A percentile compares a stretch with the other conserved stretches of the same genome.
Evolutionary conservation across 2,329 filamentous ascomycete species (phyloP).

Genomic region (Boeremia exigua): DNA sequence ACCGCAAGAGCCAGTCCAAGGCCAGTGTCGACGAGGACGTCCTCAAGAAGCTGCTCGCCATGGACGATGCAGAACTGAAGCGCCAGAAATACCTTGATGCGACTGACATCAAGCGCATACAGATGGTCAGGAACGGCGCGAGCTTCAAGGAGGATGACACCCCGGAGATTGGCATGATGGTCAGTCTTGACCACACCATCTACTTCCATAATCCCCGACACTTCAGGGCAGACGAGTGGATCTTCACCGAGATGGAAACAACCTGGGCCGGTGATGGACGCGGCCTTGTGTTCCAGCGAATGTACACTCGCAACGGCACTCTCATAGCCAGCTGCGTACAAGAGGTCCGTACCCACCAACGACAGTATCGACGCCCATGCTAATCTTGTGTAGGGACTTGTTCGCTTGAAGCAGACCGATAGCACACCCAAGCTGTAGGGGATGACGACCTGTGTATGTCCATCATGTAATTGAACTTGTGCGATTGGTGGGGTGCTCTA

Average conservation of each 20-base stretch:
- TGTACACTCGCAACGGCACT: slow-evolving; percentile 73
- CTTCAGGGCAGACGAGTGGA: slow-evolving; percentile 69
- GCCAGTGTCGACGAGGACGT: slow-evolving; percentile 51
- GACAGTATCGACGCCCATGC: background rate
- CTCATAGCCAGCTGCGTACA: slow-evolving; percentile 81
- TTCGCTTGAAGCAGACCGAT: slow-evolving; percentile 17
- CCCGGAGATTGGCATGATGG: slow-evolving; percentile 80
- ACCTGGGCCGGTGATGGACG: slow-evolving; percentile 81
- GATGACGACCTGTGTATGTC: background rate
- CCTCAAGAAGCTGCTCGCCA: slow-evolving; percentile 53
- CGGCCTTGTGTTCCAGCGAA: slow-evolving; percentile 76
- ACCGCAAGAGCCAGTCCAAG: slow-evolving; percentile 42
- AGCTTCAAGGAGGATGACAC: slow-evolving; percentile 55
- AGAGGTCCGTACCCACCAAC: slow-evolving; percentile 60
- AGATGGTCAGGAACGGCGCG: slow-evolving; percentile 48
- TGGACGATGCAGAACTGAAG: slow-evolving; percentile 53
- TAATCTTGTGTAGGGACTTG: slow-evolving; percentile 13
- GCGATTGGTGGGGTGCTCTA: background rate
- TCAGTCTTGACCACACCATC: slow-evolving; percentile 75
- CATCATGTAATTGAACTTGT: background rate
- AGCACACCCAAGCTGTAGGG: slow-evolving; percentile 15
- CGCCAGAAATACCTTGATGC: slow-evolving; percentile 53
- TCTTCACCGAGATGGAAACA: slow-evolving; percentile 79
- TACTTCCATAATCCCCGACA: slow-evolving; percentile 60
- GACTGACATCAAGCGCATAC: slow-evolving; percentile 57